Conservation (phyloP, 345 rosid genomes). For the Noccaea caerulescens region DNA sequence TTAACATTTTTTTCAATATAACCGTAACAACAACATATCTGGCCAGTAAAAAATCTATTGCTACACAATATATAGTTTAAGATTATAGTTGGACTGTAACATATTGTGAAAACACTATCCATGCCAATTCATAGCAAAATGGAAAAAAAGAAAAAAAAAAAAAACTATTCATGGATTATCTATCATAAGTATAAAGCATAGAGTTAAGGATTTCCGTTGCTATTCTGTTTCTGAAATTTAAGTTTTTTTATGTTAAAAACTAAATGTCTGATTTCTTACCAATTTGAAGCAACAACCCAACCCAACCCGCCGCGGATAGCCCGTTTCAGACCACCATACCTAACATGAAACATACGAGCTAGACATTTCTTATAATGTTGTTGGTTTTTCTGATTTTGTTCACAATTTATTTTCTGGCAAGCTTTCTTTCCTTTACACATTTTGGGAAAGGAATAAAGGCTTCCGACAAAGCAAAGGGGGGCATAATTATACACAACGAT, state of each 20-base stretch:
- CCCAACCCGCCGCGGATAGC: neutral
- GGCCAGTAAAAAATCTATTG: neutral
- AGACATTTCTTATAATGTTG: neutral
- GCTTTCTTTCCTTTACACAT: slow-evolving; percentile 22
- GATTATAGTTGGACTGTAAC: neutral
- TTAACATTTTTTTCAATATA: neutral
- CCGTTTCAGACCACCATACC: neutral
- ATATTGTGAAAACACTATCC: neutral
- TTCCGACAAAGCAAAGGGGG: slow-evolving; percentile 32
- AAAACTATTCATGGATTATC: neutral
- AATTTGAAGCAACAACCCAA: neutral
- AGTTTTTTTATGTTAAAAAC: neutral
- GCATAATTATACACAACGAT: slow-evolving; percentile 27
- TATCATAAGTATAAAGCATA: neutral
- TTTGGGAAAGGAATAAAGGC: slow-evolving; percentile 43
- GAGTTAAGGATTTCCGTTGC: neutral
- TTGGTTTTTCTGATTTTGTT: neutral
- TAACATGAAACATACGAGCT: slow-evolving; percentile 1
- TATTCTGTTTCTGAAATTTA: neutral
- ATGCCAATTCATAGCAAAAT: neutral
- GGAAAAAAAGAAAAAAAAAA: neutral
- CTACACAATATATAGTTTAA: neutral
- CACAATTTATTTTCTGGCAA: neutral
- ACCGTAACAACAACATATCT: neutral
- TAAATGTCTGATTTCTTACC: neutral